These are phyloP conservation scores for Pleoardoris graminearum DNA, from an alignment of 2,329 filamentous ascomycete genomes.

Conservation along the genomic window DNA sequence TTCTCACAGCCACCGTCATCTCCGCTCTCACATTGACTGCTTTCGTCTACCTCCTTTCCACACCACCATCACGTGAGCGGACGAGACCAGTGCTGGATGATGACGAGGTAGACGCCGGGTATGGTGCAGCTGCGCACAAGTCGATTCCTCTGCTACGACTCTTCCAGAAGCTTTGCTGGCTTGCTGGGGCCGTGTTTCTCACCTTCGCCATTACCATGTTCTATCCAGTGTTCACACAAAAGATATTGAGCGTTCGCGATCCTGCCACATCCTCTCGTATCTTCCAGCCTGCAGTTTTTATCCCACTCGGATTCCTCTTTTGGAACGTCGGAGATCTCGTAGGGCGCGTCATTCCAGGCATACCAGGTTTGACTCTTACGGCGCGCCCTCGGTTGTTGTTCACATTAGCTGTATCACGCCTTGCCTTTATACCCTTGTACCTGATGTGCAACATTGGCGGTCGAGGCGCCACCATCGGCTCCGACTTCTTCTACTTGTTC, in stretches of 20 bases:
- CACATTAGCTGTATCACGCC: conserved; percentile 64
- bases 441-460: conserved; percentile 85
- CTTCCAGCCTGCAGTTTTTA: conserved; percentile 76
- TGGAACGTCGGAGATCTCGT: conserved; percentile 90
- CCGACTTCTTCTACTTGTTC: conserved; percentile 85
- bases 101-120: conserved; percentile 28
- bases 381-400: conserved; percentile 70
- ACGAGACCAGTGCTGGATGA: conserved; percentile 26
- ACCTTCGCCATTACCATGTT: conserved; percentile 89
- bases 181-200: conserved; percentile 74
- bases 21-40: conserved; percentile 70
- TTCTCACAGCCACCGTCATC: conserved; percentile 80
- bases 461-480: conserved; percentile 66
- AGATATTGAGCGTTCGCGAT: conserved; percentile 49
- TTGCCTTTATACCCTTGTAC: conserved; percentile 81
- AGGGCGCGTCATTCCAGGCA: conserved; percentile 70
- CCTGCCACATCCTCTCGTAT: conserved; percentile 57
- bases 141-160: conserved; percentile 65
- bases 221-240: conserved; percentile 84
- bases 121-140: conserved; percentile 42
- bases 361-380: conserved; percentile 60
- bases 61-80: conserved; percentile 45
- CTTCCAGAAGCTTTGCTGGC: conserved; percentile 77
- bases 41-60: conserved; percentile 72
- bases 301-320: conserved; percentile 85